Percentiles rank a stretch among this genome's conserved stretches.
Conservation (phyloP, 768 basidiomycete genomes). For the Panaeolus papilionaceus region DNA sequence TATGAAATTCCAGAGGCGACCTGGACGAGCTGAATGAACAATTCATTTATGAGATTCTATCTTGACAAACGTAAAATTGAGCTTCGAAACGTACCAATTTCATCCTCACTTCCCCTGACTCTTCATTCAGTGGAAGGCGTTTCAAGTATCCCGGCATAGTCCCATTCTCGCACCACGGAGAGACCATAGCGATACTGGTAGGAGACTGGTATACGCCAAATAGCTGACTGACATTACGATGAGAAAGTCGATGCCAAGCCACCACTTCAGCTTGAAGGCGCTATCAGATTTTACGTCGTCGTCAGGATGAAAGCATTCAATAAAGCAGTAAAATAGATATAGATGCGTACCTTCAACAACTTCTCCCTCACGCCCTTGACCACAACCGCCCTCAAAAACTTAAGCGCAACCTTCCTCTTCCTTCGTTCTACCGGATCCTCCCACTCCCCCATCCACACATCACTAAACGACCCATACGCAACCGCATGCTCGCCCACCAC, state of each 20-base stretch:
- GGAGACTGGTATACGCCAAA: slow-evolving; percentile 59
- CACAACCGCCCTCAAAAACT: slow-evolving; percentile 60
- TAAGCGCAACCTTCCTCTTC: slow-evolving; percentile 59
- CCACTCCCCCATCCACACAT: slow-evolving; percentile 68
- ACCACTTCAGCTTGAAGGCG: slow-evolving; percentile 61
- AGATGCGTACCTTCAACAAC: slow-evolving; percentile 50
- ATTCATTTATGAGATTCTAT: too few species aligned
- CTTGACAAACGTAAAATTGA: neutral
- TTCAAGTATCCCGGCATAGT: slow-evolving; percentile 58
- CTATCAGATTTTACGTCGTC: slow-evolving; percentile 34
- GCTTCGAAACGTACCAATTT: slow-evolving; percentile 47
- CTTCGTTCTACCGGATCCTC: slow-evolving; percentile 50
- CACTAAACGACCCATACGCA: slow-evolving; percentile 62
- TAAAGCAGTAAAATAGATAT: neutral
- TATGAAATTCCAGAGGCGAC: slow-evolving; percentile 64
- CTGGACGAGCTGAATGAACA: slow-evolving; percentile 49
- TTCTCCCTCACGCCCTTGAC: slow-evolving; percentile 57
- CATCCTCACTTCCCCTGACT: slow-evolving; percentile 49
- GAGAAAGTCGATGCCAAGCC: slow-evolving; percentile 63
- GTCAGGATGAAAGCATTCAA: neutral
- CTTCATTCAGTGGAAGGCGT: slow-evolving; percentile 22
- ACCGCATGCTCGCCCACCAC: slow-evolving; percentile 53
- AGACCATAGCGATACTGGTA: slow-evolving; percentile 66
- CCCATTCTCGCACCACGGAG: slow-evolving; percentile 68
- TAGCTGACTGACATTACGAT: slow-evolving; percentile 59